These are phyloP conservation scores for Rubroboletus satanas DNA, from an alignment of 768 basidiomycete species.

Conservation along the genomic window DNA sequence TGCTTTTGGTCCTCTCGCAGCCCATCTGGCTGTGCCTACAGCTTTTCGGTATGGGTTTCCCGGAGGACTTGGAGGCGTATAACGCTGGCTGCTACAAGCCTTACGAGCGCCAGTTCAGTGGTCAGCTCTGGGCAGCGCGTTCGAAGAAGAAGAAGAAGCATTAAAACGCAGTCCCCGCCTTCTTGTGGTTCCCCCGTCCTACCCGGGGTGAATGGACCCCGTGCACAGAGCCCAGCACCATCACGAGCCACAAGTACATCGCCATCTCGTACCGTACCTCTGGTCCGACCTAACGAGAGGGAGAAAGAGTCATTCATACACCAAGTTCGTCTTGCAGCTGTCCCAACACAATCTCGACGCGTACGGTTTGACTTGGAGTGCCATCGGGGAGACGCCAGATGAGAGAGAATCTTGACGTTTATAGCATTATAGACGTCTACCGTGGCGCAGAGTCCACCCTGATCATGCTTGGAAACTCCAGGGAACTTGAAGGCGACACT, in stretches of 20 bases:
- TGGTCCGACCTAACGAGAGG: neutral
- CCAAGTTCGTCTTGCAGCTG: conserved; percentile 1
- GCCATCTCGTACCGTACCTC: conserved; percentile 18
- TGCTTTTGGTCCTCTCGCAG: conserved; percentile 13
- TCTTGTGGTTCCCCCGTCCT: conserved; percentile 2
- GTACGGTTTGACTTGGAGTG: conserved; percentile 21
- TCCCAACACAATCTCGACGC: conserved; percentile 1
- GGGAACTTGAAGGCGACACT: neutral
- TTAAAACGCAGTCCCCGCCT: too few species aligned
- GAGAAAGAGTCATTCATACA: conserved; percentile 3
- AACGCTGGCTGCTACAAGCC: conserved; percentile 1
- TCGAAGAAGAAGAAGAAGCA: too few species aligned
- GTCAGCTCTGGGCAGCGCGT: conserved; percentile 21
- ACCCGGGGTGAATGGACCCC: conserved; percentile 1
- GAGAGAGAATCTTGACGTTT: neutral
- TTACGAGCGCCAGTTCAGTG: neutral
- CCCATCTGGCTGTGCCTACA: neutral
- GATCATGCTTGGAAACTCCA: neutral
- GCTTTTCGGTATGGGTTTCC: neutral
- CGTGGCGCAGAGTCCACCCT: neutral
- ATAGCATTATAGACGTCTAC: neutral
- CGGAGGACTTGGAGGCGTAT: neutral
- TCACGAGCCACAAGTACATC: conserved; percentile 9
- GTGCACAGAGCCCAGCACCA: neutral
- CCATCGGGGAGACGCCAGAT: neutral